Conservation (phyloP, 805 yeast genomes). For the Blastobotrys parvus region DNA sequence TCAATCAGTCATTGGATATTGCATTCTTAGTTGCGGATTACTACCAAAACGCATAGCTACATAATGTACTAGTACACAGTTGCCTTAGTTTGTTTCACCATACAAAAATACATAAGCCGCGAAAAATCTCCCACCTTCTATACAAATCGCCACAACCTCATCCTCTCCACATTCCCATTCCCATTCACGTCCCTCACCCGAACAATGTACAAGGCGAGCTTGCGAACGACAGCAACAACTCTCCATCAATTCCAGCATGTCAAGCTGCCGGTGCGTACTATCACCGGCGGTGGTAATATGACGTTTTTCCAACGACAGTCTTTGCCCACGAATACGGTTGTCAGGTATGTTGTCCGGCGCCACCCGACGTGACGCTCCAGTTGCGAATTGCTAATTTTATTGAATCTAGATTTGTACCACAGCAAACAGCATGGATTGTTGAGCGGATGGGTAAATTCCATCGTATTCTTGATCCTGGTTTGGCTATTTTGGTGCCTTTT, state of each 20-base stretch:
- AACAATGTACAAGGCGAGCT: no score
- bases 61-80: neutral
- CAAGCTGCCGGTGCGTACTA: neutral
- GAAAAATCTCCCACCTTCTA: no score
- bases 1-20: slow-evolving; percentile 33
- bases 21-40: slow-evolving; percentile 36
- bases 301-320: slow-evolving; percentile 54
- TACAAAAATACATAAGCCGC: neutral
- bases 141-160: no score
- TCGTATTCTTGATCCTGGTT: slow-evolving; percentile 62
- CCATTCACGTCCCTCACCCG: no score
- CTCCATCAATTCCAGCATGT: no score
- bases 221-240: no score
- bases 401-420: slow-evolving; percentile 55
- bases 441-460: slow-evolving; percentile 83
- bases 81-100: neutral
- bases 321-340: slow-evolving; percentile 65
- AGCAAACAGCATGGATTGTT: slow-evolving; percentile 85
- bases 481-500: slow-evolving; percentile 64
- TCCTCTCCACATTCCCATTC: no score
- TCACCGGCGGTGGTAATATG: slow-evolving; percentile 18
- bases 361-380: neutral
- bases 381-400: no score
- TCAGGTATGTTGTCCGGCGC: slow-evolving; percentile 28
- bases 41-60: slow-evolving; percentile 9